Evolutionary conservation across 106 monocot species (phyloP).

Genomic region (Platanthera zijinensis): DNA sequence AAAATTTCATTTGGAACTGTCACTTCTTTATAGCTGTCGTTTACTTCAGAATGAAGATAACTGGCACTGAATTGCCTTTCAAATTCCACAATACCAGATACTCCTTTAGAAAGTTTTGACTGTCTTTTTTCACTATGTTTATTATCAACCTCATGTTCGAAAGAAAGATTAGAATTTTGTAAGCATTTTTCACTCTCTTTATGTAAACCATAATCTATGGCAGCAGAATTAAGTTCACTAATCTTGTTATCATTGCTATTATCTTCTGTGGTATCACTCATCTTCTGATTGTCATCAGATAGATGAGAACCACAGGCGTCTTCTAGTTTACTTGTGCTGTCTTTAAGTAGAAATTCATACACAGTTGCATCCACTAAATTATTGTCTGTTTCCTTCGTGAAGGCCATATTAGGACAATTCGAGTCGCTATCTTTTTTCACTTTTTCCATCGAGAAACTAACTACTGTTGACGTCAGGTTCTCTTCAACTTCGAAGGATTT

Average conservation of each 20-base stretch:
- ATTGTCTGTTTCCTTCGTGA: constrained; percentile 13
- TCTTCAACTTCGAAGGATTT: constrained; percentile 15
- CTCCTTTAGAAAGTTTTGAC: constrained; percentile 7
- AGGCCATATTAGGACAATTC: constrained; percentile 5
- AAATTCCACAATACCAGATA: constrained; percentile 8
- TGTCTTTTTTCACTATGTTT: constrained; percentile 13
- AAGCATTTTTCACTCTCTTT: constrained; percentile 13
- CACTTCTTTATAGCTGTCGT: constrained; percentile 1
- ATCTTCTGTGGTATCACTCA: background rate
- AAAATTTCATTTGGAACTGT: background rate
- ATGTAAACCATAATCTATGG: constrained; percentile 4
- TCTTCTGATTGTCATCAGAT: constrained; percentile 8
- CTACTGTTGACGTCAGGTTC: constrained; percentile 12
- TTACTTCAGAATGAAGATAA: constrained; percentile 5
- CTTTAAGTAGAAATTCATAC: constrained; percentile 7
- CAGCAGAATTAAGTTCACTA: background rate
- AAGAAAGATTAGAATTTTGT: constrained; percentile 9
- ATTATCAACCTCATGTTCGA: constrained; percentile 10
- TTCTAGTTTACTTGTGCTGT: constrained; percentile 6
- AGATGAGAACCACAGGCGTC: background rate
- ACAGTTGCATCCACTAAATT: constrained; percentile 6
- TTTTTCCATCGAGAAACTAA: constrained; percentile 7
- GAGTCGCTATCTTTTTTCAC: constrained; percentile 8
- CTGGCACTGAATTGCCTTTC: constrained; percentile 6
- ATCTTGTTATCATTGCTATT: background rate